Percentiles rank a stretch among this genome's conserved stretches.
Evolutionary conservation across 2,329 filamentous ascomycete species (phyloP).

Genomic region (Rasamsonia emersonii): DNA sequence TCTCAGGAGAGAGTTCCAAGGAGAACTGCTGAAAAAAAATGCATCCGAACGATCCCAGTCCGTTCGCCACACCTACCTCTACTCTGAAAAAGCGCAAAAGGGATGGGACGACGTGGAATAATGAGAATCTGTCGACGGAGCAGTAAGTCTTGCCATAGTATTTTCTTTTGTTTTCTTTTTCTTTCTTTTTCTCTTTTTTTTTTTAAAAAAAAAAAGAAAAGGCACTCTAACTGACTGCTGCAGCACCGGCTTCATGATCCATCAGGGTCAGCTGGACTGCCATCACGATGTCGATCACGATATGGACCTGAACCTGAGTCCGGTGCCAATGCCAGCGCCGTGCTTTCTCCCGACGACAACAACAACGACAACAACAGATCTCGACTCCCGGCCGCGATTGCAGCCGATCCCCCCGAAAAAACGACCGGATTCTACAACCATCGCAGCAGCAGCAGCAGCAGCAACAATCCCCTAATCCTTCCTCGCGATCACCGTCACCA

Average conservation of each 20-base stretch:
- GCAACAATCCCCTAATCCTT: constrained; percentile 10
- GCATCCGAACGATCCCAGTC: constrained; percentile 3
- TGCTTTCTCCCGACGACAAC: neutral
- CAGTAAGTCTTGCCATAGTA: constrained; percentile 11
- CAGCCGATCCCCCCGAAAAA: constrained; percentile 4
- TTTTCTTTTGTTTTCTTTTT: constrained; percentile 1
- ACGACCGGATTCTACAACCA: too few relatives aligned
- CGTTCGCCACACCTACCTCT: constrained; percentile 6
- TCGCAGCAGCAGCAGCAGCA: constrained; percentile 11
- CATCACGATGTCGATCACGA: too few relatives aligned
- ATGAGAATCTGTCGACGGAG: constrained; percentile 8
- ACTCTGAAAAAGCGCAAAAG: constrained; percentile 19
- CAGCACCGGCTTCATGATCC: too few relatives aligned
- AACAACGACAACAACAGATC: too few relatives aligned
- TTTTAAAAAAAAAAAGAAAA: neutral
- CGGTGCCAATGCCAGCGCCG: too few relatives aligned
- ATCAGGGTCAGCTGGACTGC: too few relatives aligned
- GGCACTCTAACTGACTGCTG: neutral
- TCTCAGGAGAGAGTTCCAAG: too few relatives aligned
- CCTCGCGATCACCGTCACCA: constrained; percentile 6
- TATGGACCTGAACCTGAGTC: too few relatives aligned
- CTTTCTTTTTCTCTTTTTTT: neutral
- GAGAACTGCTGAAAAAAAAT: too few relatives aligned
- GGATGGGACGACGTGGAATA: constrained; percentile 11
- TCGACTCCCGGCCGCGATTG: constrained; percentile 1